Conservation (phyloP, 805 yeast species). For the Lipomyces anomalus region DNA sequence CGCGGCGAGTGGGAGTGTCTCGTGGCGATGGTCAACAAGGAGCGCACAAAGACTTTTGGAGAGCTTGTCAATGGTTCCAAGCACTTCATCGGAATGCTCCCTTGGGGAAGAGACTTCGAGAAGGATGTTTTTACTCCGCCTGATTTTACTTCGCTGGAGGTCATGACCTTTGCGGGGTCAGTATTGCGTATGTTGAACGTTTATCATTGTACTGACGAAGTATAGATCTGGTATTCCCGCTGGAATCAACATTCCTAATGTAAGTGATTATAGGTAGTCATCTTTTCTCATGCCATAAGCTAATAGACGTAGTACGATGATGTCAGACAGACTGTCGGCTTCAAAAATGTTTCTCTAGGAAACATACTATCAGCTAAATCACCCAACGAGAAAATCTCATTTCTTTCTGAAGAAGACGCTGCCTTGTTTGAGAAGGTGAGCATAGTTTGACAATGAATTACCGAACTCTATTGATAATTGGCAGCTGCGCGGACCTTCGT, state of each 20-base stretch:
- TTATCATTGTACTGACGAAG: background rate
- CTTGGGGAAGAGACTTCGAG: constrained; percentile 73
- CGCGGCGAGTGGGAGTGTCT: constrained; percentile 93
- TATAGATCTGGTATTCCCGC: constrained; percentile 75
- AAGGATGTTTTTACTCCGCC: constrained; percentile 87
- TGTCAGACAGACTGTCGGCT: constrained; percentile 74
- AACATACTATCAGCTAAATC: constrained; percentile 75
- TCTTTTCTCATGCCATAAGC: background rate
- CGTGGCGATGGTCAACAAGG: constrained; percentile 84
- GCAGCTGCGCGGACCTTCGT: constrained; percentile 55
- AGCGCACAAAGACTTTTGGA: constrained; percentile 74
- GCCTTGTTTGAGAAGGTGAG: constrained; percentile 63
- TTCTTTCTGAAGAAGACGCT: constrained; percentile 49
- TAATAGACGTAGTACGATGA: constrained; percentile 53
- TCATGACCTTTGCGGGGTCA: constrained; percentile 72
- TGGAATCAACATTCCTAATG: constrained; percentile 85
- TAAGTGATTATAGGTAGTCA: too few species aligned
- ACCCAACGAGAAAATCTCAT: constrained; percentile 60
- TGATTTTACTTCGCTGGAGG: constrained; percentile 86
- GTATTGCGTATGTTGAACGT: background rate
- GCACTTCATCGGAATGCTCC: constrained; percentile 57
- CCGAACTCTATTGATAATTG: background rate
- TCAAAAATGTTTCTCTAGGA: constrained; percentile 85
- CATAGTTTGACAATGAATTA: background rate
- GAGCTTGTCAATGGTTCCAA: constrained; percentile 63